Conservation (phyloP, 164 flowering plant genomes). For the Hamamelis virginiana region DNA sequence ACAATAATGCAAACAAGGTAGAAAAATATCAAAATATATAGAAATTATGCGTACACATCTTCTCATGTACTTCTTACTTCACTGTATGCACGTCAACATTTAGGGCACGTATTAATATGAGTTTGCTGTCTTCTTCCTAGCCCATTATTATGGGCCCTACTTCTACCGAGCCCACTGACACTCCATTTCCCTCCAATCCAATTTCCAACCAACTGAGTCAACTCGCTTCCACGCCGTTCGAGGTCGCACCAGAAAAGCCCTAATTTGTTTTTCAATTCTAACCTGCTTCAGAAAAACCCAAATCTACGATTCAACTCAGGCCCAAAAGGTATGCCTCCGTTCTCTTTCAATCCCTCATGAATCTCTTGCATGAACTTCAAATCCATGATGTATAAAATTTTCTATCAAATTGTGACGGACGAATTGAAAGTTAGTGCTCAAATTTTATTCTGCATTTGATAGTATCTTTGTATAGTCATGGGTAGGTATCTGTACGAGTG, state of each 20-base stretch:
- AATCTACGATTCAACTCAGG: not conserved
- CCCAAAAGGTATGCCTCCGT: constrained; percentile 4
- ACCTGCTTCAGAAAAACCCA: not conserved
- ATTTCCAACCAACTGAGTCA: constrained; percentile 9
- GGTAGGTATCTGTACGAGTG: not conserved
- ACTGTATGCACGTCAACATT: no score
- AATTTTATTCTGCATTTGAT: not conserved
- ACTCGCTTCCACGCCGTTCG: not conserved
- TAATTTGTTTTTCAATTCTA: not conserved
- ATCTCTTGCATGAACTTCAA: not conserved
- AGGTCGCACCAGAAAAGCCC: constrained; percentile 8
- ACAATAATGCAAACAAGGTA: no score
- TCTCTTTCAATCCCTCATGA: not conserved
- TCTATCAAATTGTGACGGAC: no score
- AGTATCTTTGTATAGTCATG: not conserved
- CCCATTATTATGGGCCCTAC: no score
- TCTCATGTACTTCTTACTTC: no score
- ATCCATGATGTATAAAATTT: not conserved
- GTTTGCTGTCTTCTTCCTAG: no score
- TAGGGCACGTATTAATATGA: no score
- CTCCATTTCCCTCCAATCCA: constrained; percentile 3
- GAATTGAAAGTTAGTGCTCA: not conserved
- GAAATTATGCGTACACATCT: no score
- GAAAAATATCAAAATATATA: no score
- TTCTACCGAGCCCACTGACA: not conserved